phyloP scores from a whole-genome alignment of 768 basidiomycete species.

The Filobasidium wieringae region DNA sequence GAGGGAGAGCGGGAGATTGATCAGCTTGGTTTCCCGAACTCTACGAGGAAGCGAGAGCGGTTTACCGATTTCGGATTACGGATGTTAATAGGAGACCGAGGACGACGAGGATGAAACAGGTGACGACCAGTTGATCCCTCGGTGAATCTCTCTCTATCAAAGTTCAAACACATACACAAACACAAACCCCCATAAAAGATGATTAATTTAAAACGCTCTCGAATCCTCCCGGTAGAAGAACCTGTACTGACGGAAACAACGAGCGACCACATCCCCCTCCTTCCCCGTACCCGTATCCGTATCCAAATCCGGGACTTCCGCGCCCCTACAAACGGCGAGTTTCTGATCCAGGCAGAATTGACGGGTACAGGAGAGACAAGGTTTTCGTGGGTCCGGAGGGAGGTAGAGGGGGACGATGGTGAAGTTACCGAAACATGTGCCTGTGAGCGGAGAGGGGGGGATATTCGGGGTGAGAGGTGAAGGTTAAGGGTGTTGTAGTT shows the following conservation, averaged over 20 bases:
- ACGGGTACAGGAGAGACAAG: conserved; percentile 84
- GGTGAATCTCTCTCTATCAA: conserved; percentile 81
- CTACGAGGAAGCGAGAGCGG: neutral
- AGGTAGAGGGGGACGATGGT: conserved; percentile 67
- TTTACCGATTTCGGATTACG: conserved; percentile 46
- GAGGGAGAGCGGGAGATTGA: too few species aligned
- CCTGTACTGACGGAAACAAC: conserved; percentile 77
- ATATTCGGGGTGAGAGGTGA: neutral
- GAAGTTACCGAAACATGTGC: conserved; percentile 86
- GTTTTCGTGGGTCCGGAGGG: conserved; percentile 74
- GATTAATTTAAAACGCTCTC: too few species aligned
- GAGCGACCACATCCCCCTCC: conserved; percentile 87
- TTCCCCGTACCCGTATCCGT: conserved; percentile 88
- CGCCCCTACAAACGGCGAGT: conserved; percentile 52
- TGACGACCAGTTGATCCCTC: conserved; percentile 86
- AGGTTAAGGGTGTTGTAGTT: neutral
- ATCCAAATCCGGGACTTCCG: conserved; percentile 63
- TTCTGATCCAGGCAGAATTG: conserved; percentile 93
- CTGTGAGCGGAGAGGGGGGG: conserved; percentile 41
- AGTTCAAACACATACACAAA: neutral
- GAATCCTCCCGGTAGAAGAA: too few species aligned
- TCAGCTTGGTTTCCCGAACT: neutral
- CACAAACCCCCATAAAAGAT: too few species aligned
- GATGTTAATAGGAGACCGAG: conserved; percentile 74
- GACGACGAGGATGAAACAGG: conserved; percentile 74